Conservation (phyloP, 2,329 filamentous ascomycete species). For the Colletotrichum acutatum region DNA sequence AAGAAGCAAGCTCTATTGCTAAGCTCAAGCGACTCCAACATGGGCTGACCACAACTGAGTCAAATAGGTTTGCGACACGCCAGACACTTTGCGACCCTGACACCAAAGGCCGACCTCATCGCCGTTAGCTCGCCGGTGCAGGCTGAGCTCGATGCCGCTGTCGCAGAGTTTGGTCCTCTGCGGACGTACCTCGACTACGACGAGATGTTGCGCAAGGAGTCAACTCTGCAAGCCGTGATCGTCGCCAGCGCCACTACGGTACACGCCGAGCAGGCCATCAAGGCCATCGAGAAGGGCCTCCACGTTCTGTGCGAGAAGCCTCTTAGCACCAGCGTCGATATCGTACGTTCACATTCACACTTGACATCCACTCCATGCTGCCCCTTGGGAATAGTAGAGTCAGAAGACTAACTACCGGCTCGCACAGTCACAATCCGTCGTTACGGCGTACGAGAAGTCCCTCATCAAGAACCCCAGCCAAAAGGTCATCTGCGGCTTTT, state of each 20-base stretch:
- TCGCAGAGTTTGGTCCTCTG: constrained; percentile 24
- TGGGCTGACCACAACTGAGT: too few species aligned
- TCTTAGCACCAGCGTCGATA: constrained; percentile 66
- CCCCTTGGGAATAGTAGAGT: rapidly evolving
- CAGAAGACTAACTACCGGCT: background rate
- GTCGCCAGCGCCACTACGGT: constrained; percentile 59
- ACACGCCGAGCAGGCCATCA: constrained; percentile 67
- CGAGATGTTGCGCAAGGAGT: constrained; percentile 24
- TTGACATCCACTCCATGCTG: too few species aligned
- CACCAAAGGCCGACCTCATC: constrained; percentile 26
- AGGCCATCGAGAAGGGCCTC: constrained; percentile 63
- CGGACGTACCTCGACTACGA: constrained; percentile 25
- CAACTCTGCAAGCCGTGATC: constrained; percentile 50
- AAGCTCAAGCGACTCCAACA: background rate
- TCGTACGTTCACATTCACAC: constrained; percentile 54
- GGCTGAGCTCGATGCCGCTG: constrained; percentile 26
- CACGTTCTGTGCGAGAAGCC: constrained; percentile 72
- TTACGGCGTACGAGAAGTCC: constrained; percentile 61
- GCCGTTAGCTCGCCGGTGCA: constrained; percentile 28
- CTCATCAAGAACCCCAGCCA: constrained; percentile 59
- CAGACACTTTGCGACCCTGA: constrained; percentile 28
- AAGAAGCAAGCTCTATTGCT: background rate
- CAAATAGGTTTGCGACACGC: constrained; percentile 16
- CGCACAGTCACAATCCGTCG: constrained; percentile 66
- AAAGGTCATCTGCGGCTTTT: constrained; percentile 66